phyloP scores from a whole-genome alignment of 1,139 yeast genomes.

The Pichia kudriavzevii region DNA sequence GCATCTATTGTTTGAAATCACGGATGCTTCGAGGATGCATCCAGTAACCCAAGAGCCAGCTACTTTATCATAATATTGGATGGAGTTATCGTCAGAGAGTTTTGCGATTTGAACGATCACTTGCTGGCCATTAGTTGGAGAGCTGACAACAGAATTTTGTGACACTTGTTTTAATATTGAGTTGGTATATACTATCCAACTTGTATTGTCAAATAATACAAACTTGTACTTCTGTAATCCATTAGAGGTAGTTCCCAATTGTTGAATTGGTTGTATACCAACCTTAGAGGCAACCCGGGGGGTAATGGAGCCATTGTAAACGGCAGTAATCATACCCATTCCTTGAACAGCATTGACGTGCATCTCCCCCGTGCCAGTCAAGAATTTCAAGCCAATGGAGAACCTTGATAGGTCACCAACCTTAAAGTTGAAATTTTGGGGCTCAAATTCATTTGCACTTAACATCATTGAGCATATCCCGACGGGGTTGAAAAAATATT shows the following conservation, averaged over 20 bases:
- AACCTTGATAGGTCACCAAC: constrained; percentile 27
- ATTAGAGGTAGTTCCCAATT: constrained; percentile 24
- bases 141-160: constrained; percentile 46
- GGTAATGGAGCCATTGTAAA: constrained; percentile 41
- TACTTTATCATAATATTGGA: constrained; percentile 42
- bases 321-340: constrained; percentile 64
- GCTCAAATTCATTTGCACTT: constrained; percentile 24
- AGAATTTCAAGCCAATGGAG: constrained; percentile 23
- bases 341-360: constrained; percentile 47
- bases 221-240: constrained; percentile 22
- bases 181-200: constrained; percentile 41
- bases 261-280: constrained; percentile 45
- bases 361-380: constrained; percentile 14
- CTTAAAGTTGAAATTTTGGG: constrained; percentile 15
- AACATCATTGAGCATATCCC: constrained; percentile 28
- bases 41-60: constrained; percentile 43
- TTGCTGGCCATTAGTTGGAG: constrained; percentile 20
- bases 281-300: constrained; percentile 56
- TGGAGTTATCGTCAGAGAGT: constrained; percentile 21
- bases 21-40: constrained; percentile 24
- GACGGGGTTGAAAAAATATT: constrained; percentile 29
- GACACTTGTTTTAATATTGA: constrained; percentile 40
- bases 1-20: constrained; percentile 22
- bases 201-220: constrained; percentile 32
- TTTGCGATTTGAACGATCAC: constrained; percentile 39